Base-by-base conservation (phyloP, 2,329 filamentous ascomycete species). In the Xylariaceae sp. region DNA sequence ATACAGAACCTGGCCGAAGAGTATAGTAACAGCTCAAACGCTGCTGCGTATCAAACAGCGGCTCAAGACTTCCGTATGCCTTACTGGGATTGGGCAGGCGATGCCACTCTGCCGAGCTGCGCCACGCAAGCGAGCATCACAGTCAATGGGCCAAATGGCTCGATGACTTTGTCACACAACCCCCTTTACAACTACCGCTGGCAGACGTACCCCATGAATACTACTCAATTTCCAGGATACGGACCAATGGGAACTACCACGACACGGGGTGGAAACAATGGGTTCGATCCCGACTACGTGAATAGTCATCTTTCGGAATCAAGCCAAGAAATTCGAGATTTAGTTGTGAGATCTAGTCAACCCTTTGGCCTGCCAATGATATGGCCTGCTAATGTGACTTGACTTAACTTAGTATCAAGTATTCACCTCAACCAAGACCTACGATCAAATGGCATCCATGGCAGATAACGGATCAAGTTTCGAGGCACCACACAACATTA, bases 61-160 rank as follows among this genome's bases (percentile, higher is more conserved):
- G 75, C 75, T 2, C 63, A 73, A 33, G 61, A 55, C 0, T 66
- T 79, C 21, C 69, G 76, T 23, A 59, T 70, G 11, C 75, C 76
- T 2, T 79, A 67, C 60, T 80, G 76, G 77, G 76, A 80, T 60
- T 80, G 75, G 76, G 75, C 68, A 2, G 47, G 52, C 3, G 57
- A 71, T 25, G 51, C 66, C 3, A 48, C 52, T n/a, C 64, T 80
- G 3, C 76, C 77, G 3, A 52, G 56, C 0, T 66, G 68, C 8
- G 58, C 50, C n/a, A 68, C 63, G 2, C 59, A 60, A 2, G 55
- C 60, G 33, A 68, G 59, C 10, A 57, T 71, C 39, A 64, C 45
- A 5, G 60, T 77, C 47, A 67, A 66, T n/a, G 63, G 72, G 16
- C 69, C 74, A 3, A 57, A 63, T 19, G 67, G 67, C 41, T 17